A percentile compares a stretch with the other conserved stretches of the same genome.
Conservation (phyloP, 2,329 filamentous ascomycete species). For the Massarina eburnea region DNA sequence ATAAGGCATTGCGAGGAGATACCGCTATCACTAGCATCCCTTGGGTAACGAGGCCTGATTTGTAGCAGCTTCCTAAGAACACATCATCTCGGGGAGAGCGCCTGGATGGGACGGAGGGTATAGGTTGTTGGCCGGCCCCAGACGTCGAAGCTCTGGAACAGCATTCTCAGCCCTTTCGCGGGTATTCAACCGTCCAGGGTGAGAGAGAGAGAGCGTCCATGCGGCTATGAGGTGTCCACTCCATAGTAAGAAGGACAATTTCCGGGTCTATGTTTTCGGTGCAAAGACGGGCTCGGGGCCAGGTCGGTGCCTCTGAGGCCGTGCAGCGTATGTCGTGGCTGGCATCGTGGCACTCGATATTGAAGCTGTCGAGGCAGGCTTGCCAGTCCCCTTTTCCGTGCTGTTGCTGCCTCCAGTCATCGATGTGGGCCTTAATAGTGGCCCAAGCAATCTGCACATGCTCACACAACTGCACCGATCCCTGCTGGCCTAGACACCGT, state of each 20-base stretch:
- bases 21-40: constrained; percentile 3
- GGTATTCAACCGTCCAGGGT: constrained; percentile 18
- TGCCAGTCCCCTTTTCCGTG: constrained; percentile 13
- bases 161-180: constrained; percentile 18
- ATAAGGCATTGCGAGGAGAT: constrained; percentile 14
- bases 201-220: constrained; percentile 17
- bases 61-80: constrained; percentile 12
- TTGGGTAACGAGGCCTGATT: constrained; percentile 12
- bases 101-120: constrained; percentile 10
- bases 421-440: constrained; percentile 17
- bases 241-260: constrained; percentile 20
- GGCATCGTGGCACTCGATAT: constrained; percentile 19
- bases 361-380: constrained; percentile 18
- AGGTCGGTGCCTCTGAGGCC: constrained; percentile 17
- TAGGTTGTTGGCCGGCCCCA: constrained; percentile 14
- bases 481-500: constrained; percentile 17
- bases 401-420: constrained; percentile 17
- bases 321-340: constrained; percentile 21
- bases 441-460: constrained; percentile 20
- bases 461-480: constrained; percentile 17
- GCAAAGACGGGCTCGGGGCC: constrained; percentile 19
- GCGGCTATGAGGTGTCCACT: constrained; percentile 20
- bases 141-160: constrained; percentile 14
- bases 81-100: constrained; percentile 16
- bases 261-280: constrained; percentile 3